Evolutionary conservation across 805 yeast species (phyloP).

Genomic region (Wickerhamomyces subpelliculosus): DNA sequence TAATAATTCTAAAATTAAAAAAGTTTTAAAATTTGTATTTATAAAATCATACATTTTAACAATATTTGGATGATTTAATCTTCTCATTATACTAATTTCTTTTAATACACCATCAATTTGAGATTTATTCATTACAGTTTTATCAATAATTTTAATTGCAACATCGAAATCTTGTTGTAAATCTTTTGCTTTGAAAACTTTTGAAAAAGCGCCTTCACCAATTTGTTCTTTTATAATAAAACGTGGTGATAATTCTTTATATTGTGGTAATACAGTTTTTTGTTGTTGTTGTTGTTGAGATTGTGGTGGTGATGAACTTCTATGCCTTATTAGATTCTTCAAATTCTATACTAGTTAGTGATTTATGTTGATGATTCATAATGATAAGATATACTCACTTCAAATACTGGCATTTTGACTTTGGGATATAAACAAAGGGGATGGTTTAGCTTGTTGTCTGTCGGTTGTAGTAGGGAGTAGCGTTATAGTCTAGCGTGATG

Average conservation of each 20-base stretch:
- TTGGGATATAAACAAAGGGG: too few relatives aligned
- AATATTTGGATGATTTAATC: slow-evolving; percentile 55
- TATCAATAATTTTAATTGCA: slow-evolving; percentile 57
- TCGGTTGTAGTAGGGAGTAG: neutral
- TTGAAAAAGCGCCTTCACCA: slow-evolving; percentile 82
- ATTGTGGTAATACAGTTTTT: slow-evolving; percentile 5
- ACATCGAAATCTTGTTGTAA: slow-evolving; percentile 21
- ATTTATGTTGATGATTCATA: too few relatives aligned
- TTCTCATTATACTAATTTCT: slow-evolving; percentile 73
- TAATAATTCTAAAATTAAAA: slow-evolving; percentile 67
- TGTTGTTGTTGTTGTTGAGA: neutral
- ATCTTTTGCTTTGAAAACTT: slow-evolving; percentile 57
- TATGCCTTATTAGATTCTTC: neutral
- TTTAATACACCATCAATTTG: slow-evolving; percentile 67
- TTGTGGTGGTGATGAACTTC: neutral
- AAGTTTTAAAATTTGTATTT: slow-evolving; percentile 55
- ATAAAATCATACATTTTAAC: slow-evolving; percentile 60
- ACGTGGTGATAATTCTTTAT: slow-evolving; percentile 16
- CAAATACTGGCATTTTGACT: neutral
- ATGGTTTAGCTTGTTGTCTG: neutral
- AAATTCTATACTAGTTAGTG: too few relatives aligned
- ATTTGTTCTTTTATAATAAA: slow-evolving; percentile 41
- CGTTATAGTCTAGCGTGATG: too few relatives aligned
- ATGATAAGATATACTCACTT: neutral
- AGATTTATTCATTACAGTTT: slow-evolving; percentile 54